These are phyloP conservation scores for Leccinum subgranulosum DNA, from an alignment of 768 basidiomycete species.

Conservation along the genomic window DNA sequence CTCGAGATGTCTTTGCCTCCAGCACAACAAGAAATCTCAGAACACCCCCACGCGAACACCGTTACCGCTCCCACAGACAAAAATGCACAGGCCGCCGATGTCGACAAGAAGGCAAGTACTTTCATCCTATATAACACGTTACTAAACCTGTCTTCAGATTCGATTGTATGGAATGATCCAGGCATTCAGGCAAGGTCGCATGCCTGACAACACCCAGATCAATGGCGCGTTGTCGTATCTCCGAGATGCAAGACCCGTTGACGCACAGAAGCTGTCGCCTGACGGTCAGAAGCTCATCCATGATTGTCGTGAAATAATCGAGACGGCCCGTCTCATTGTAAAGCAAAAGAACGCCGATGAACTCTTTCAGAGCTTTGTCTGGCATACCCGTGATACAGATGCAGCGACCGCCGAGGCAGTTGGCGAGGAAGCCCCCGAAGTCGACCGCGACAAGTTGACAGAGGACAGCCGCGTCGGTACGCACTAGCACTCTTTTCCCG, in stretches of 20 bases:
- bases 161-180: conserved; percentile 77
- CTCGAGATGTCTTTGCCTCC: conserved; percentile 62
- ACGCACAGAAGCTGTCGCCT: conserved; percentile 62
- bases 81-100: conserved; percentile 60
- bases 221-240: conserved; percentile 70
- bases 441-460: conserved; percentile 51
- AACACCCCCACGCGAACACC: conserved; percentile 51
- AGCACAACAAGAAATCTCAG: conserved; percentile 58
- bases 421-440: conserved; percentile 40
- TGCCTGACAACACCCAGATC: conserved; percentile 81
- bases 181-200: conserved; percentile 74
- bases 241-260: conserved; percentile 55
- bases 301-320: conserved; percentile 77
- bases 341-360: conserved; percentile 86
- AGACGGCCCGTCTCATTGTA: conserved; percentile 70
- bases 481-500: conserved; percentile 6
- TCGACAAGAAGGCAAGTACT: conserved; percentile 65
- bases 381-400: conserved; percentile 62
- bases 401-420: conserved; percentile 39
- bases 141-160: conserved; percentile 34
- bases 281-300: conserved; percentile 75
- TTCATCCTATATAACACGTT: neutral
- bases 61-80: conserved; percentile 70
- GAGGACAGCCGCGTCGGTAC: conserved; percentile 64
- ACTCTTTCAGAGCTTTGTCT: conserved; percentile 88